A percentile compares a stretch with the other conserved stretches of the same genome.
phyloP scores from a whole-genome alignment of 495 filamentous ascomycete genomes.

The Margaritispora aquatica region DNA sequence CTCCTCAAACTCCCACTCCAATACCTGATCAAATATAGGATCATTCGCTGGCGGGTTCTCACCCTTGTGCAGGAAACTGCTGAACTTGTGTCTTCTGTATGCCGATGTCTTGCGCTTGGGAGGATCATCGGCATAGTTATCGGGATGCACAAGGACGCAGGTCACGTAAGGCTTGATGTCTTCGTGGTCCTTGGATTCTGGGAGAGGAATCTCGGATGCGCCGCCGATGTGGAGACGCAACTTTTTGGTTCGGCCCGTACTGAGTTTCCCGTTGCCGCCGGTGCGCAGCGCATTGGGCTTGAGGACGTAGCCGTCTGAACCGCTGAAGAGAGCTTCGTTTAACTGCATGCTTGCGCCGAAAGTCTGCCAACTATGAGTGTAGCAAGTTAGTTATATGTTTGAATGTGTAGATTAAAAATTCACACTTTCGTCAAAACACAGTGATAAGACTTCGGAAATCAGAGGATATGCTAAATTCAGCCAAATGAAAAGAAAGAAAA shows the following conservation, averaged over 20 bases:
- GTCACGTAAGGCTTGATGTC: constrained; percentile 48
- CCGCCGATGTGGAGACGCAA: constrained; percentile 41
- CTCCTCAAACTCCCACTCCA: constrained; percentile 50
- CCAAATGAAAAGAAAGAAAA: background rate
- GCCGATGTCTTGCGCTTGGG: constrained; percentile 44
- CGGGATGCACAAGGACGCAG: constrained; percentile 41
- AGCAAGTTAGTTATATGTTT: background rate
- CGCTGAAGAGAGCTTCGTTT: constrained; percentile 49
- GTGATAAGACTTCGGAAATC: too few relatives aligned
- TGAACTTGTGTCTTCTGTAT: constrained; percentile 40
- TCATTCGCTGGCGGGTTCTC: constrained; percentile 38
- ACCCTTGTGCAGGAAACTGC: constrained; percentile 30
- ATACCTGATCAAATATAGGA: constrained; percentile 44
- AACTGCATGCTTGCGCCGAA: constrained; percentile 47
- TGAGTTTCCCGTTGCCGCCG: constrained; percentile 36
- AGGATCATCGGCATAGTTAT: constrained; percentile 27
- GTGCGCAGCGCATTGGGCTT: constrained; percentile 44
- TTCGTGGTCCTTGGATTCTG: constrained; percentile 25
- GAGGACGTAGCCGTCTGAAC: constrained; percentile 46
- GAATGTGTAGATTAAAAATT: too few relatives aligned
- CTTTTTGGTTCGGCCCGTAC: constrained; percentile 26
- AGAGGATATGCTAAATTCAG: too few relatives aligned
- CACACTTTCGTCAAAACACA: too few relatives aligned
- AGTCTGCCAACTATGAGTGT: constrained; percentile 49
- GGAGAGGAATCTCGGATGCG: constrained; percentile 42